Percentiles rank a stretch among this genome's conserved stretches.
Conservation (phyloP, 2,329 filamentous ascomycete genomes). For the Thielaviopsis musarum region DNA sequence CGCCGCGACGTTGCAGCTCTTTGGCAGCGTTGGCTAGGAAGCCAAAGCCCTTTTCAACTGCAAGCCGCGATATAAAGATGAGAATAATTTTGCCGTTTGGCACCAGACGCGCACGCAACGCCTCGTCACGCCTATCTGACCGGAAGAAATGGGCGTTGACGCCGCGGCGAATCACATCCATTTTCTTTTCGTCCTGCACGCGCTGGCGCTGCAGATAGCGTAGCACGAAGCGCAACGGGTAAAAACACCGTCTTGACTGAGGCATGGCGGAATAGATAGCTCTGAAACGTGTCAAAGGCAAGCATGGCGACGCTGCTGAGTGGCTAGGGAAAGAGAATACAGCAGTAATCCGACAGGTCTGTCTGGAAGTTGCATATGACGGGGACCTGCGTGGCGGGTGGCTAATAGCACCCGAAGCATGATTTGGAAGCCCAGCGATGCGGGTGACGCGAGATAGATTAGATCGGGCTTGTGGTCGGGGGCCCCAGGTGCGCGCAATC, state of each 20-base stretch:
- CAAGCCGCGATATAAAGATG: conserved; percentile 48
- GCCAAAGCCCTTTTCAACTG: conserved; percentile 54
- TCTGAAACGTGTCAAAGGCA: conserved; percentile 45
- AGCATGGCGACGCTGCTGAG: conserved; percentile 44
- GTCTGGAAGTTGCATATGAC: conserved; percentile 57
- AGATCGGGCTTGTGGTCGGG: conserved; percentile 37
- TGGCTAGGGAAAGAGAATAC: conserved; percentile 49
- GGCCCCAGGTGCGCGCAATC: conserved; percentile 41
- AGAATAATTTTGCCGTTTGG: conserved; percentile 48
- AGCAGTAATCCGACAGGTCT: conserved; percentile 51
- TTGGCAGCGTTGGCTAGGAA: conserved; percentile 42
- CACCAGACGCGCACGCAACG: conserved; percentile 36
- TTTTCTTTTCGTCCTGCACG: conserved; percentile 37
- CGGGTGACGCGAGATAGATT: conserved; percentile 53
- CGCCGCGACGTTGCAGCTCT: conserved; percentile 34
- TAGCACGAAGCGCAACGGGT: conserved; percentile 46
- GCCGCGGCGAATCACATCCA: conserved; percentile 45
- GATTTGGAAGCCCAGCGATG: conserved; percentile 53
- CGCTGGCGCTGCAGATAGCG: conserved; percentile 41
- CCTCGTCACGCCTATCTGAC: conserved; percentile 32
- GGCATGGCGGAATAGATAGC: conserved; percentile 45
- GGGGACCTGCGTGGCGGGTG: conserved; percentile 34
- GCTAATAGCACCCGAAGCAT: conserved; percentile 49
- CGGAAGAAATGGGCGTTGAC: conserved; percentile 48
- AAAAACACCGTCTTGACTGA: conserved; percentile 51